These are phyloP conservation scores for Castanea mollissima DNA, from an alignment of 306 rosid genomes.

Conservation along the genomic window DNA sequence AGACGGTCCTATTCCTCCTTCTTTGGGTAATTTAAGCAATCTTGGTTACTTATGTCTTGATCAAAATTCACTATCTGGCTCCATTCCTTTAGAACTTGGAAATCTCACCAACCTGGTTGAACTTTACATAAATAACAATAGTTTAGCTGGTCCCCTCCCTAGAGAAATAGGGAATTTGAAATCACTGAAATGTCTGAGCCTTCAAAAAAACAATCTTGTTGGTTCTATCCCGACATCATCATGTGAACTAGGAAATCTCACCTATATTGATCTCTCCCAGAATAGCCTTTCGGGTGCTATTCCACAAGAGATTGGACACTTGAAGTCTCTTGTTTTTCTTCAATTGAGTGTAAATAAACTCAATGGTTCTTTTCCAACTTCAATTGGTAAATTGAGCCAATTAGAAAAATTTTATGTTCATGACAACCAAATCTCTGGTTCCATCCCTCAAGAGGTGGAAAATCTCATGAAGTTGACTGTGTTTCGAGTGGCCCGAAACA, in stretches of 20 bases:
- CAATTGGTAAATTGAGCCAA: conserved; percentile 8
- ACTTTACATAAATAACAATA: background rate
- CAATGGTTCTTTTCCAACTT: conserved; percentile 4
- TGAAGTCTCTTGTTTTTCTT: conserved; percentile 31
- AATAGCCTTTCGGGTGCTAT: conserved; percentile 30
- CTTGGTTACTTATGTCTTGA: background rate
- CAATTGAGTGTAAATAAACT: conserved; percentile 3
- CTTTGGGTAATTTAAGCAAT: conserved; percentile 7
- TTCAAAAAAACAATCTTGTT: background rate
- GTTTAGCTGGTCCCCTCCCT: background rate
- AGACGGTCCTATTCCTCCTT: background rate
- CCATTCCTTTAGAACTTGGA: background rate
- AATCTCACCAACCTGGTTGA: background rate
- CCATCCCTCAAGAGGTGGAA: conserved; percentile 1
- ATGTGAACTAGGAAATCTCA: conserved; percentile 1
- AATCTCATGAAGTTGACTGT: conserved; percentile 18
- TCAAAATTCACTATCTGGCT: background rate
- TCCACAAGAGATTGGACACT: conserved; percentile 25
- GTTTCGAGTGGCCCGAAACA: background rate
- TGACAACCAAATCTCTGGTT: background rate
- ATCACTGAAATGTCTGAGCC: background rate
- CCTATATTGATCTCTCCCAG: background rate
- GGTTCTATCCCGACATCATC: conserved; percentile 15
- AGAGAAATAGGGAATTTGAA: conserved; percentile 5
- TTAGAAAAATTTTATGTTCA: background rate